These are phyloP conservation scores for Xylaria sp. DNA, from an alignment of 2,329 filamentous ascomycete genomes.

Conservation along the genomic window DNA sequence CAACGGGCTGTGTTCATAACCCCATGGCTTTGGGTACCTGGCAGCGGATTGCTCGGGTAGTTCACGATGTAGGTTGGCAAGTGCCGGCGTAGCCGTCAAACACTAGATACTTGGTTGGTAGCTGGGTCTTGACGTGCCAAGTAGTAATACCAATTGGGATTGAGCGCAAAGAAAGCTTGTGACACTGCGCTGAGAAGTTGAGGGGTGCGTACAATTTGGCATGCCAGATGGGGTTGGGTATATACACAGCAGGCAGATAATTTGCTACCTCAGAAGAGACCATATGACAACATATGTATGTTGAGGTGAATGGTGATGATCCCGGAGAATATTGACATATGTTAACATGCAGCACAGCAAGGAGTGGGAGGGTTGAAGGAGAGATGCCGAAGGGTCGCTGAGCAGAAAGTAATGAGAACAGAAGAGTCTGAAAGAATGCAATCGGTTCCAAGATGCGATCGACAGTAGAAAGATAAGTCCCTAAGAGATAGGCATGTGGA, in stretches of 20 bases:
- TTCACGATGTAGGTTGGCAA: neutral
- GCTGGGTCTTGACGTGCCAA: too few relatives aligned
- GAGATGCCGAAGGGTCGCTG: too few relatives aligned
- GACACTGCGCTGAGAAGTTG: too few relatives aligned
- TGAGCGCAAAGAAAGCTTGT: neutral
- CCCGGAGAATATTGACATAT: neutral
- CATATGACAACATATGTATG: neutral
- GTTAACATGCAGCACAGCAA: neutral
- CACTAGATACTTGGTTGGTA: neutral
- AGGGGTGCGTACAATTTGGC: too few relatives aligned
- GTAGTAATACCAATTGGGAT: neutral
- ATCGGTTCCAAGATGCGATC: too few relatives aligned
- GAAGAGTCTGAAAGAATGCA: too few relatives aligned
- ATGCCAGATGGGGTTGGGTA: too few relatives aligned
- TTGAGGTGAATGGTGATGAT: too few relatives aligned
- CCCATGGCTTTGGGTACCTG: constrained; percentile 6
- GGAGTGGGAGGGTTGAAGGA: neutral
- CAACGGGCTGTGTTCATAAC: constrained; percentile 9
- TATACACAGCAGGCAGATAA: neutral
- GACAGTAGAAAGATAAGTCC: too few relatives aligned
- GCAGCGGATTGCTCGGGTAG: neutral
- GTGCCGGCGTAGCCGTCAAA: neutral
- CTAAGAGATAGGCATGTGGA: too few relatives aligned
- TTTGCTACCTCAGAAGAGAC: neutral
- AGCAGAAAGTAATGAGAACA: neutral